Evolutionary conservation across 1,139 yeast genomes (phyloP).

Genomic region (Suhomyces guaymorum): DNA sequence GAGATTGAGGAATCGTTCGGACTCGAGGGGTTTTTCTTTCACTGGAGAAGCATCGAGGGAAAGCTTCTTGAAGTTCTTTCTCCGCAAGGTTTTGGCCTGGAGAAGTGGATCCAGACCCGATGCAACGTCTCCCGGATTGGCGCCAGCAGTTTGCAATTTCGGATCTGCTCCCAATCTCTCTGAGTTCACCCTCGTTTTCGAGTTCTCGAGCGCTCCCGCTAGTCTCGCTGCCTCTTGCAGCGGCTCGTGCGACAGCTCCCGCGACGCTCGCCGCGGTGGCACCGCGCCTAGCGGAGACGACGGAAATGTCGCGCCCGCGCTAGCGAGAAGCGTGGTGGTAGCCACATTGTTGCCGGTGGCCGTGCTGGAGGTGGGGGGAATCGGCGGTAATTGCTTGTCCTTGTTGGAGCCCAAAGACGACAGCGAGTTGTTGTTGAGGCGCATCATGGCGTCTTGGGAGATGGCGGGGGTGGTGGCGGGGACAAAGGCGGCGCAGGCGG

Average conservation of each 20-base stretch:
- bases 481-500: conserved; percentile 1
- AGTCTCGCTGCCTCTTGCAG: no score
- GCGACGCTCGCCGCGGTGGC: no score
- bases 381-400: conserved; percentile 44
- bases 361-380: conserved; percentile 26
- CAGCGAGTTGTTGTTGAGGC: conserved; percentile 28
- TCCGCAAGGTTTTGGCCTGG: conserved; percentile 53
- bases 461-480: conserved; percentile 1
- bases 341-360: no score
- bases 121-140: conserved; percentile 5
- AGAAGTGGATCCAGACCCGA: conserved; percentile 5
- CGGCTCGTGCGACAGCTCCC: no score
- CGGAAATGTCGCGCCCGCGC: neutral
- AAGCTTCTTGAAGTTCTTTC: conserved; percentile 74
- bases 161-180: no score
- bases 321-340: no score
- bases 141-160: no score
- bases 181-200: no score
- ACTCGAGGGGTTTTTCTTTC: conserved; percentile 6
- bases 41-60: conserved; percentile 39
- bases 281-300: conserved; percentile 2
- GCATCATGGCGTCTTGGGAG: conserved; percentile 31
- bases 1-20: conserved; percentile 7
- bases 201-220: no score
- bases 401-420: conserved; percentile 29